phyloP scores from a whole-genome alignment of 345 rosid genomes.

The Psidium friedrichsthalianum region DNA sequence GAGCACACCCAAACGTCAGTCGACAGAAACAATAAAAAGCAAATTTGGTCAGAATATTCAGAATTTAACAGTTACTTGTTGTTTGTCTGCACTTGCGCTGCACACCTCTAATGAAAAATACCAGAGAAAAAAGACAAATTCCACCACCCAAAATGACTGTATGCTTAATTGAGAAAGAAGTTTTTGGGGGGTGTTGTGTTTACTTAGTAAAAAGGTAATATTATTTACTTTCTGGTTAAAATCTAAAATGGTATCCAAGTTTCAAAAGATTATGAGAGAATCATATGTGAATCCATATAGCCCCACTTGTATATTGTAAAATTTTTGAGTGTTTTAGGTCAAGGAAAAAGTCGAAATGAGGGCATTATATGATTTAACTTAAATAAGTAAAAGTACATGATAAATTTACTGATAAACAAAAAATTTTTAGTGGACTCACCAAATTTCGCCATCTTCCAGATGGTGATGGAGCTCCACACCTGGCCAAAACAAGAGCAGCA shows the following conservation, averaged over 20 bases:
- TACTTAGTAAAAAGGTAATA: neutral
- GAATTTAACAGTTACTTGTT: neutral
- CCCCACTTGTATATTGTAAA: neutral
- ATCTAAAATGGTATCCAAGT: neutral
- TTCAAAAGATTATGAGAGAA: neutral
- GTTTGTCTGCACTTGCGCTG: neutral
- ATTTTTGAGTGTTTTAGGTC: neutral
- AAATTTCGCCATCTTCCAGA: constrained; percentile 87
- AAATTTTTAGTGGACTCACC: constrained; percentile 22
- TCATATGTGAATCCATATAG: neutral
- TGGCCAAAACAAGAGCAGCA: constrained; percentile 67
- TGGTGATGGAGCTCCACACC: constrained; percentile 84
- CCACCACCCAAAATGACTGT: neutral
- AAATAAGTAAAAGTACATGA: neutral
- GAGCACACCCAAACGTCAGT: neutral
- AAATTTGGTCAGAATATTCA: neutral
- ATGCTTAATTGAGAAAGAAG: neutral
- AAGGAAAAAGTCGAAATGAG: neutral
- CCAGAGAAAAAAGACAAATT: neutral
- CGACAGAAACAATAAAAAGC: neutral
- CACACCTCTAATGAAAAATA: neutral
- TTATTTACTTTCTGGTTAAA: neutral
- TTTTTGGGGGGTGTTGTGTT: neutral
- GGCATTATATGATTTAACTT: neutral
- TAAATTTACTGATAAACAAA: neutral